Conservation (phyloP, 441 rosid genomes). For the Isatis lusitanica region DNA sequence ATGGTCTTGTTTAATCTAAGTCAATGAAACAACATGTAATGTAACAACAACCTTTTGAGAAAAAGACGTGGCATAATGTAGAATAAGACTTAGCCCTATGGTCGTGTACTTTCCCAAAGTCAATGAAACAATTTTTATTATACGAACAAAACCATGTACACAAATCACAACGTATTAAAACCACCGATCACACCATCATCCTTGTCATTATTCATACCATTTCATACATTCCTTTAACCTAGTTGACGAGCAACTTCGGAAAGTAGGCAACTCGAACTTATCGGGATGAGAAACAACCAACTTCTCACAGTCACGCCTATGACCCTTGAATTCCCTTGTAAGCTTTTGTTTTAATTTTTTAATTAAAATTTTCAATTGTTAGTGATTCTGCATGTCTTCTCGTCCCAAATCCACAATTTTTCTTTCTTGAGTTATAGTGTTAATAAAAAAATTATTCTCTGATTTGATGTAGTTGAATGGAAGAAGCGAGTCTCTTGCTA, state of each 20-base stretch:
- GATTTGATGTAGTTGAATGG: conserved; percentile 52
- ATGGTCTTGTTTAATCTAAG: too few relatives aligned
- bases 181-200: too few relatives aligned
- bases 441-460: neutral
- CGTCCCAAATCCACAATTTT: neutral
- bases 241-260: too few relatives aligned
- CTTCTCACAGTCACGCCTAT: neutral
- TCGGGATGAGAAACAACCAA: neutral
- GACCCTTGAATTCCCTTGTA: neutral
- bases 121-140: neutral
- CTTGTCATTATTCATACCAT: too few relatives aligned
- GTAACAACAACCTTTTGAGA: too few relatives aligned
- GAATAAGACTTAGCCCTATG: neutral
- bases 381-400: neutral
- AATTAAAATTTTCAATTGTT: neutral
- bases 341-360: neutral
- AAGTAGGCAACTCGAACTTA: neutral
- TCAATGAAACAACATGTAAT: too few relatives aligned
- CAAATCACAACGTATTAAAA: too few relatives aligned
- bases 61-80: neutral
- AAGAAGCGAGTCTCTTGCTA: conserved; percentile 70
- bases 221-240: too few relatives aligned
- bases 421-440: neutral
- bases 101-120: neutral
- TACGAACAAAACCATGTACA: neutral